These are phyloP conservation scores for Zasmidium citrigriseum DNA, from an alignment of 2,329 filamentous ascomycete genomes.

Conservation along the genomic window DNA sequence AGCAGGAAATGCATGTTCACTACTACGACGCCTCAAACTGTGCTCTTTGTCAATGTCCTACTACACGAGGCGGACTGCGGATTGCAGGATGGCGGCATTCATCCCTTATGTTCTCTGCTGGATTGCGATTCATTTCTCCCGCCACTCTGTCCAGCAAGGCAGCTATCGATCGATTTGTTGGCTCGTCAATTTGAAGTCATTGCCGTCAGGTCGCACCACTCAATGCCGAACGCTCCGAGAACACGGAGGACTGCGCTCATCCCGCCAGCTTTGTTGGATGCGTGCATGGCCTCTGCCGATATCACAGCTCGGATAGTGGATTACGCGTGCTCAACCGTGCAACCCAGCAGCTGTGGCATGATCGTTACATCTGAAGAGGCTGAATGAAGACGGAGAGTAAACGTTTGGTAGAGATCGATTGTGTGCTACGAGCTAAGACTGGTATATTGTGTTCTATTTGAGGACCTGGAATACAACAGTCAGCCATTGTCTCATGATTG, in stretches of 20 bases:
- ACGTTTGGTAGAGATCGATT: too few species aligned
- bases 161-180: too few species aligned
- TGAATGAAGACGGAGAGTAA: too few species aligned
- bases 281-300: background rate
- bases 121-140: background rate
- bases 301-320: background rate
- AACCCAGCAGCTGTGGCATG: too few species aligned
- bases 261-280: background rate
- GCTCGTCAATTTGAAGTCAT: too few species aligned
- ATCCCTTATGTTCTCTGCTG: background rate
- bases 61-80: background rate
- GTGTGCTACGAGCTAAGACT: too few species aligned
- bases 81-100: background rate
- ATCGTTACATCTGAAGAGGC: background rate
- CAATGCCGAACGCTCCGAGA: background rate
- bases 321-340: background rate
- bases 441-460: background rate
- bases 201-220: too few species aligned
- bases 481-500: background rate
- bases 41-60: background rate
- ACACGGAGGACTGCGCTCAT: background rate
- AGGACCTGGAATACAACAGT: background rate
- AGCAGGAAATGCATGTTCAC: background rate
- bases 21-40: background rate
- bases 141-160: background rate